Conservation (phyloP, 1,284 basidiomycete genomes). For the Austroboletus rostrupii region DNA sequence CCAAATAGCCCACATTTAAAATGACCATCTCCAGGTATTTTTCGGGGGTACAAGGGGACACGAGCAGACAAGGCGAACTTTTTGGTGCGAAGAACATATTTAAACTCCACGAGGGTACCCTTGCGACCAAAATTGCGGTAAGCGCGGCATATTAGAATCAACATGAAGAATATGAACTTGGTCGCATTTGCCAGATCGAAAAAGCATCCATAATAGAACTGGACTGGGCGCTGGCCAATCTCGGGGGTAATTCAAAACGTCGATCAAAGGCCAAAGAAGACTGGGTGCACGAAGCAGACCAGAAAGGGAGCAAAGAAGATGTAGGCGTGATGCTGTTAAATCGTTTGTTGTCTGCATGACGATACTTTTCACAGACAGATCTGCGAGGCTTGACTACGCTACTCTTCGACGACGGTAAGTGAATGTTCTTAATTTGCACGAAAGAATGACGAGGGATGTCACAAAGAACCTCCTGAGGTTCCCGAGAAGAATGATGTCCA, state of each 20-base stretch:
- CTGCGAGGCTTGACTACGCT: constrained; percentile 61
- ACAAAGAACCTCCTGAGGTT: constrained; percentile 31
- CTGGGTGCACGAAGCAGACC: constrained; percentile 49
- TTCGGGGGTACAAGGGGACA: constrained; percentile 76
- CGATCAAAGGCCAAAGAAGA: constrained; percentile 38
- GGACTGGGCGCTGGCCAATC: constrained; percentile 73
- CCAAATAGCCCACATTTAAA: background rate
- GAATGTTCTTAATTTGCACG: background rate
- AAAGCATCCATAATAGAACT: constrained; percentile 65
- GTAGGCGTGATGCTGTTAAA: constrained; percentile 29
- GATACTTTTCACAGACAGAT: constrained; percentile 40
- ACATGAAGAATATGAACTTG: background rate
- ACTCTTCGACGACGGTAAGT: constrained; percentile 65
- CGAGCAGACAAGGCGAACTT: constrained; percentile 69
- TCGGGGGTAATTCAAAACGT: constrained; percentile 43
- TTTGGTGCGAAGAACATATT: constrained; percentile 84
- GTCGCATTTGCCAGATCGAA: constrained; percentile 54
- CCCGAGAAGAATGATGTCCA: constrained; percentile 45
- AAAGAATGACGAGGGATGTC: background rate
- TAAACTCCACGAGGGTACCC: constrained; percentile 65
- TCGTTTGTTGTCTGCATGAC: background rate
- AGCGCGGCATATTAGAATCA: constrained; percentile 15
- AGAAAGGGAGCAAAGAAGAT: constrained; percentile 50
- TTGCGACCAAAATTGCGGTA: constrained; percentile 74
- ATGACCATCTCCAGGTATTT: constrained; percentile 55